Evolutionary conservation across 441 rosid species (phyloP), one percentile per base, ranked within the genome.

Genomic region (Erodium trifolium): DNA sequence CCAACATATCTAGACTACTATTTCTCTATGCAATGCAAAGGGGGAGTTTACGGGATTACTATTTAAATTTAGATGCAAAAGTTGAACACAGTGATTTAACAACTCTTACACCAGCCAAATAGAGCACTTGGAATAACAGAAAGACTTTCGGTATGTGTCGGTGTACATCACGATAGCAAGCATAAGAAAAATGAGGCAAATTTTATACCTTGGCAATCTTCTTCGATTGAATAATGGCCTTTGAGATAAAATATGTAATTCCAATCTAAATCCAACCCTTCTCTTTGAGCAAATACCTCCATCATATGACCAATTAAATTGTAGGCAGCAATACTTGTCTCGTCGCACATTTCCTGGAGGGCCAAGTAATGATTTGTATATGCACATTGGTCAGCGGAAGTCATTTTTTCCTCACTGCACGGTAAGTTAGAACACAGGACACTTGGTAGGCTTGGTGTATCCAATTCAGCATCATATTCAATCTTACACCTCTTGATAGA

Each of bases 331-430:
- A 91, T 65, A 71, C 96, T 86, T 6, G 89, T 75, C 65, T 84
- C 87, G 17, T 89, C 96, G 78, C 85, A 86, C 14, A 80, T 81
- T 55, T 88, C 93, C 80, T 91, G 99, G 77, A 91, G 67, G 12
- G 81, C 72, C 10, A 93, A 85, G 75, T 91, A 93, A 27, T 71
- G 77, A 75, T 89, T 86, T 70, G 69, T 66, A 65, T 6, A 9
- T 12, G n/a, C 19, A 49, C 71, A 78, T 71, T 78, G 71, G 71
- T 81, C 68, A 68, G 63, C 53, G 39, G 76, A 67, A 45, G 49
- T 68, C 18, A 65, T 34, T 45, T 77, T 74, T 73, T 67, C 75
- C 60, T 76, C 82, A 43, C 68, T 64, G 63, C 27, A 67, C n/a
- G 68, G 69, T 14, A 66, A 67, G 68, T 71, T 71, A 65, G 79